These are phyloP conservation scores for Coemansia sp. DNA, from an alignment of 371 early-diverging fungal species.

Conservation along the genomic window DNA sequence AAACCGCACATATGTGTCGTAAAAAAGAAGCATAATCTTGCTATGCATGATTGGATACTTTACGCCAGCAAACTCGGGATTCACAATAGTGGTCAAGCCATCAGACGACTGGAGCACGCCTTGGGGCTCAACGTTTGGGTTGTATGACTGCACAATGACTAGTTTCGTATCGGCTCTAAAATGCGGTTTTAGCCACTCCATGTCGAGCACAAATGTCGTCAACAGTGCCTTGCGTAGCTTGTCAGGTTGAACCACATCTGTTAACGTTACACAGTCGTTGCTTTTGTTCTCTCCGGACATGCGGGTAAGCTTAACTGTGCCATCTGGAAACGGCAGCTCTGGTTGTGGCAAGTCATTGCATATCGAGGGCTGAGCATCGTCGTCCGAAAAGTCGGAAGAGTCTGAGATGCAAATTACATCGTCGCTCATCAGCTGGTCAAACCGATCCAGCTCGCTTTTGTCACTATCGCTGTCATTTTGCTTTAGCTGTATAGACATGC, in stretches of 20 bases:
- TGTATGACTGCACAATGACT: slow-evolving; percentile 30
- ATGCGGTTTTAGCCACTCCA: slow-evolving; percentile 37
- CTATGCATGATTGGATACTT: slow-evolving; percentile 48
- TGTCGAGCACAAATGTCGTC: slow-evolving; percentile 47
- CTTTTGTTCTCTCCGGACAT: slow-evolving; percentile 7
- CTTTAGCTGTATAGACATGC: neutral
- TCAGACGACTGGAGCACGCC: slow-evolving; percentile 19
- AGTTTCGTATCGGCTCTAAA: slow-evolving; percentile 22
- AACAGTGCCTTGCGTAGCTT: slow-evolving; percentile 40
- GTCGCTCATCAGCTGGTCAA: slow-evolving; percentile 15
- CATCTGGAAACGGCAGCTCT: slow-evolving; percentile 24
- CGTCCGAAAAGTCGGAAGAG: slow-evolving; percentile 4
- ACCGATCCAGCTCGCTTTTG: slow-evolving; percentile 7
- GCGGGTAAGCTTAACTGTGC: slow-evolving; percentile 17
- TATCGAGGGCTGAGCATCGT: neutral
- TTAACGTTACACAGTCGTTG: slow-evolving; percentile 7
- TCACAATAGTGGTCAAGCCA: slow-evolving; percentile 25
- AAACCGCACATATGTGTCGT: slow-evolving; percentile 30
- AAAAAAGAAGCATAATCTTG: slow-evolving; percentile 47
- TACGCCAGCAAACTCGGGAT: slow-evolving; percentile 24
- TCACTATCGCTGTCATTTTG: neutral
- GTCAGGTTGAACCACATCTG: slow-evolving; percentile 17
- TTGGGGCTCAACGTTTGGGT: slow-evolving; percentile 8
- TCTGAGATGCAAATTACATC: slow-evolving; percentile 20
- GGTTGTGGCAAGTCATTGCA: neutral